These are phyloP conservation scores for Neonectria neomacrospora DNA, from an alignment of 2,329 filamentous ascomycete species.

Conservation along the genomic window DNA sequence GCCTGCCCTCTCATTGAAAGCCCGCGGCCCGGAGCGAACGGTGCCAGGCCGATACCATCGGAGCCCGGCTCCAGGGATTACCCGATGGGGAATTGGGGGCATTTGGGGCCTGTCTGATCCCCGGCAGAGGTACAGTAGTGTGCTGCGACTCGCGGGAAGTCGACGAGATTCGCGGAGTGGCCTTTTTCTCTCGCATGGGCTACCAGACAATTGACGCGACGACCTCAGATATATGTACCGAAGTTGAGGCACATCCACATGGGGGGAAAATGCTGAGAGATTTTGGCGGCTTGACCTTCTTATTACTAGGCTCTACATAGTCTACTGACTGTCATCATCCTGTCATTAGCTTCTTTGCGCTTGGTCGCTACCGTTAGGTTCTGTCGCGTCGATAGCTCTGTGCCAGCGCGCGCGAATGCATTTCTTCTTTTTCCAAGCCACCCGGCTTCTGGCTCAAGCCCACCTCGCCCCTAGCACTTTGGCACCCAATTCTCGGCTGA, in stretches of 20 bases:
- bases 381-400: not conserved
- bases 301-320: not conserved
- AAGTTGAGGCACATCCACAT: constrained; percentile 8
- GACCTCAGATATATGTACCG: constrained; percentile 8
- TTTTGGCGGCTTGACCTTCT: not conserved
- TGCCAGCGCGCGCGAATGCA: constrained; percentile 4
- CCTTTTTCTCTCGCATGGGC: constrained; percentile 11
- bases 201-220: constrained; percentile 13
- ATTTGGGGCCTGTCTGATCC: constrained; percentile 36
- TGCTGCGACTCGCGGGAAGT: constrained; percentile 18
- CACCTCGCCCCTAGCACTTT: constrained; percentile 11
- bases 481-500: constrained; percentile 2
- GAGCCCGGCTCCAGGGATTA: constrained; percentile 33
- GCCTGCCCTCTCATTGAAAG: not conserved
- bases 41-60: constrained; percentile 28
- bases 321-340: constrained; percentile 4
- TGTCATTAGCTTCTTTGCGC: constrained; percentile 1
- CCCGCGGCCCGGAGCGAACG: not conserved
- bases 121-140: constrained; percentile 37
- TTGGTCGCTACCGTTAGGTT: constrained; percentile 8
- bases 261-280: not conserved
- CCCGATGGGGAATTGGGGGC: constrained; percentile 27
- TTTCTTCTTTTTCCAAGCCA: constrained; percentile 16
- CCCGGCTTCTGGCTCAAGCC: constrained; percentile 17
- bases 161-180: constrained; percentile 27